Evolutionary conservation across 208 protist species (phyloP).

Genomic region (Leishmania mexicana): DNA sequence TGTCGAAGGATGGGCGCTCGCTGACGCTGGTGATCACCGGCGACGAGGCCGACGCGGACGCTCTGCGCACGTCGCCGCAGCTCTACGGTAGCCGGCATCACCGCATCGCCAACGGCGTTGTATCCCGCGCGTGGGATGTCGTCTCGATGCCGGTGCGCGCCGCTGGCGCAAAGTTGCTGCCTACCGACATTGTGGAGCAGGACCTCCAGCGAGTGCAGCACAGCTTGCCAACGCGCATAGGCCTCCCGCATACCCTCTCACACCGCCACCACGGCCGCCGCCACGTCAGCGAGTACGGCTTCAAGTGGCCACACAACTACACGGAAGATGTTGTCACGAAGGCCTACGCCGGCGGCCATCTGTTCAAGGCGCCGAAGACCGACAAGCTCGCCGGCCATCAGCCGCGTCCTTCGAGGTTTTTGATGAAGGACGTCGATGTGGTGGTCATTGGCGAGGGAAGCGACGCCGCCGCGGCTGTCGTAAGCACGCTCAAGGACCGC

Average conservation of each 20-base stretch:
- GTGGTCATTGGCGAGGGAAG: slow-evolving; percentile 61
- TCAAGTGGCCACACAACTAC: slow-evolving; percentile 77
- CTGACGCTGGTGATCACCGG: slow-evolving; percentile 68
- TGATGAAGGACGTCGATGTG: slow-evolving; percentile 52
- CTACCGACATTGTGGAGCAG: slow-evolving; percentile 67
- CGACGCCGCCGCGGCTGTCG: slow-evolving; percentile 49
- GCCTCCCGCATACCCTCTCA: slow-evolving; percentile 59
- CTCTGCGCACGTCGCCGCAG: slow-evolving; percentile 61
- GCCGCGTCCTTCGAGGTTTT: slow-evolving; percentile 56
- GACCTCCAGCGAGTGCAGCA: slow-evolving; percentile 67
- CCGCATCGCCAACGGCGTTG: slow-evolving; percentile 68
- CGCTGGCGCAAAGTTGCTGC: slow-evolving; percentile 5
- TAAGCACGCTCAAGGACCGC: slow-evolving; percentile 46
- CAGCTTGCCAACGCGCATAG: slow-evolving; percentile 68
- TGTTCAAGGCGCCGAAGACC: slow-evolving; percentile 64
- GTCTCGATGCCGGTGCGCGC: slow-evolving; percentile 41
- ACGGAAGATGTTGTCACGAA: slow-evolving; percentile 59
- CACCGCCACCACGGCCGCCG: slow-evolving; percentile 80
- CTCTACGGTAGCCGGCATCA: slow-evolving; percentile 86
- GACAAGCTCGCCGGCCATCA: slow-evolving; percentile 48
- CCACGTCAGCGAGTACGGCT: slow-evolving; percentile 79
- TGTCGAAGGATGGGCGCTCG: slow-evolving; percentile 51
- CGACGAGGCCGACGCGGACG: slow-evolving; percentile 54
- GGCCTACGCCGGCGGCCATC: slow-evolving; percentile 73
- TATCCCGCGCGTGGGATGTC: slow-evolving; percentile 84